phyloP scores from a whole-genome alignment of 768 basidiomycete species.

The Ephemerocybe angulata region DNA sequence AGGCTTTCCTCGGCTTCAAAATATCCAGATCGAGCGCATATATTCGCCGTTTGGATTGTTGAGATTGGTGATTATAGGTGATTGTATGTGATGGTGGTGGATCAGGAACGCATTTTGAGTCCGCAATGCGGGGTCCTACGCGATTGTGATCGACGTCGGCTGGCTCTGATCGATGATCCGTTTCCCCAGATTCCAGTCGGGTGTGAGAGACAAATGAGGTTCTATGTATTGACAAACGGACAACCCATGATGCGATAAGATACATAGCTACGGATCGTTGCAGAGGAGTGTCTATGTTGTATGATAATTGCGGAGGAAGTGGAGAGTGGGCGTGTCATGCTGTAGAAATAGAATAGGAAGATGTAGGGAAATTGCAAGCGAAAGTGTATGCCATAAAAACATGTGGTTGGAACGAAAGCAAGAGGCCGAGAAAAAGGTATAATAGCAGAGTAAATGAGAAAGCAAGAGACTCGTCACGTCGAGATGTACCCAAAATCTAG shows the following conservation, averaged over 20 bases:
- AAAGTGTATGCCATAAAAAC: constrained; percentile 6
- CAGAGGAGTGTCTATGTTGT: neutral
- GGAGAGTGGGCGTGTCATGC: no score
- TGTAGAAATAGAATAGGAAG: constrained; percentile 9
- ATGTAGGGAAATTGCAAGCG: constrained; percentile 8
- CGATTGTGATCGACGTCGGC: no score
- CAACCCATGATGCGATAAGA: neutral
- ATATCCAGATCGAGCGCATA: neutral
- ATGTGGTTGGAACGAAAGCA: constrained; percentile 4
- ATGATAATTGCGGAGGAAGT: neutral
- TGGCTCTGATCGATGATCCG: no score
- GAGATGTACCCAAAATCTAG: constrained; percentile 79
- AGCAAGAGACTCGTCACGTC: constrained; percentile 42
- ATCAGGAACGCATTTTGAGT: no score
- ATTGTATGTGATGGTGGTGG: neutral
- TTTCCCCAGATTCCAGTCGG: no score
- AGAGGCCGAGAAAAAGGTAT: constrained; percentile 2
- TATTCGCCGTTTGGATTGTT: no score
- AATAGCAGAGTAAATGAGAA: neutral
- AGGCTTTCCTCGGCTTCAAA: no score
- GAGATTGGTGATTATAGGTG: no score
- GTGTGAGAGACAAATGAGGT: no score
- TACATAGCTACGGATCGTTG: neutral
- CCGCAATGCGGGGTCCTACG: no score
- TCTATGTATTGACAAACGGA: no score